Percentiles rank a stretch among this genome's conserved stretches.
Conservation (phyloP, 768 basidiomycete species). For the Chalciporus piperatus region DNA sequence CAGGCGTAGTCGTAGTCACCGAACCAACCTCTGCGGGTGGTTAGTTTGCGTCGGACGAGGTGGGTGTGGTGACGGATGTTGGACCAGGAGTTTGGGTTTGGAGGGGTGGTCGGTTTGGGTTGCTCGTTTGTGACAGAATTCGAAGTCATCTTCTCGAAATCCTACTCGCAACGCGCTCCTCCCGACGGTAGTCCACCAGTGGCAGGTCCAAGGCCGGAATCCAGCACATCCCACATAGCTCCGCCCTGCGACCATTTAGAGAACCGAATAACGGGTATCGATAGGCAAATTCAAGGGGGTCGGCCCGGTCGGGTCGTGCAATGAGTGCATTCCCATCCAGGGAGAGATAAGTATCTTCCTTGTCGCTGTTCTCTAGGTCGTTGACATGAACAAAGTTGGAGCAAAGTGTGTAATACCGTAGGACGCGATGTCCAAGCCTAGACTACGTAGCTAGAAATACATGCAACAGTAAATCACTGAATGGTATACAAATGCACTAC, state of each 20-base stretch:
- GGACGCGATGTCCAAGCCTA: too few species aligned
- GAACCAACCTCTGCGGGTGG: slow-evolving; percentile 69
- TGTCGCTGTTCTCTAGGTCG: too few species aligned
- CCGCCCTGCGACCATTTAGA: too few species aligned
- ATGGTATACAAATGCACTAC: slow-evolving; percentile 10
- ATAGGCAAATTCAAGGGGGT: too few species aligned
- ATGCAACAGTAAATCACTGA: not conserved
- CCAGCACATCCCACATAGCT: slow-evolving; percentile 5
- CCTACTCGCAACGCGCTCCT: not conserved
- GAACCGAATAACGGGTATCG: too few species aligned
- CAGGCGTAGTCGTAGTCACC: slow-evolving; percentile 79
- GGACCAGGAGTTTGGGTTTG: slow-evolving; percentile 3
- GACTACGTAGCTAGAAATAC: slow-evolving; percentile 7
- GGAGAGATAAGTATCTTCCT: too few species aligned
- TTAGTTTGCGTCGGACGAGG: slow-evolving; percentile 35
- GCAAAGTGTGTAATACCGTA: too few species aligned
- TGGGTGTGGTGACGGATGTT: slow-evolving; percentile 6
- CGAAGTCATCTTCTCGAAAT: slow-evolving; percentile 13
- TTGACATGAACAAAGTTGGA: too few species aligned
- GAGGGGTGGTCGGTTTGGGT: slow-evolving; percentile 13
- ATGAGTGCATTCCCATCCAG: not conserved
- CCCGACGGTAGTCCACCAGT: not conserved
- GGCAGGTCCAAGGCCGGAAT: not conserved
- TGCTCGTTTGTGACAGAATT: slow-evolving; percentile 15
- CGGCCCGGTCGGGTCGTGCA: not conserved